These are phyloP conservation scores for Gracilaria vermiculophylla DNA, from an alignment of 23 red algal genomes.

Conservation along the genomic window DNA sequence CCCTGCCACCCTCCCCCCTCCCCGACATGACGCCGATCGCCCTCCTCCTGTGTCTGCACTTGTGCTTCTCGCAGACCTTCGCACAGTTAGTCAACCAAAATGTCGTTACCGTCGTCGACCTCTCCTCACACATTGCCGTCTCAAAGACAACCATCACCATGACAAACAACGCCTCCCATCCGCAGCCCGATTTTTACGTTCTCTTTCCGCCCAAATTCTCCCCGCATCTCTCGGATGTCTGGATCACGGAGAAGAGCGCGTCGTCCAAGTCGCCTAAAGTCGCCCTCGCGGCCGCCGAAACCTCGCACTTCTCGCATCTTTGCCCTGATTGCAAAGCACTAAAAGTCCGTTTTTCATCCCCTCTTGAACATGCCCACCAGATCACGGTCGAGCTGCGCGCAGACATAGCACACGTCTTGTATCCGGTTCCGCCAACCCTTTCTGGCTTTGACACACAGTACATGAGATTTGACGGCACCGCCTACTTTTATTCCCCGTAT, in stretches of 20 bases:
- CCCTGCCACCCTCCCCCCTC: too few species aligned
- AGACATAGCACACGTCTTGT: slow-evolving; percentile 15
- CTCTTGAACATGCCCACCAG: not conserved
- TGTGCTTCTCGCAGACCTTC: not conserved
- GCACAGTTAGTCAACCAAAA: slow-evolving; percentile 25
- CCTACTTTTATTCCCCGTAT: slow-evolving; percentile 62
- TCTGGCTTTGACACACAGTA: slow-evolving; percentile 32
- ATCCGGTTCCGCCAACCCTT: slow-evolving; percentile 33
- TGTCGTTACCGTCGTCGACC: slow-evolving; percentile 54
- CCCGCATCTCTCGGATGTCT: slow-evolving; percentile 6
- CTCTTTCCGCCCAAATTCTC: slow-evolving; percentile 4
- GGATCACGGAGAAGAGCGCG: slow-evolving; percentile 1
- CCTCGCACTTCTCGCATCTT: not conserved
- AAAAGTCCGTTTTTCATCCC: slow-evolving; percentile 3
- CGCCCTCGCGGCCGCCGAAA: not conserved
- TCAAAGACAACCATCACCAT: slow-evolving; percentile 38
- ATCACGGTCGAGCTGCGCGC: slow-evolving; percentile 39
- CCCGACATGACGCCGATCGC: not conserved
- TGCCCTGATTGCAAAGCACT: not conserved
- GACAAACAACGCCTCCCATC: slow-evolving; percentile 32
- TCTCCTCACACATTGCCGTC: slow-evolving; percentile 22
- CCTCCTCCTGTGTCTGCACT: not conserved
- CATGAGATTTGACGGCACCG: slow-evolving; percentile 30
- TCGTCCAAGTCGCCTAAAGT: not conserved
- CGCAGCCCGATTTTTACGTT: slow-evolving; percentile 15